These are phyloP conservation scores for Jaltomata sinuosa DNA, from an alignment of 257 asterid species.

Conservation along the genomic window DNA sequence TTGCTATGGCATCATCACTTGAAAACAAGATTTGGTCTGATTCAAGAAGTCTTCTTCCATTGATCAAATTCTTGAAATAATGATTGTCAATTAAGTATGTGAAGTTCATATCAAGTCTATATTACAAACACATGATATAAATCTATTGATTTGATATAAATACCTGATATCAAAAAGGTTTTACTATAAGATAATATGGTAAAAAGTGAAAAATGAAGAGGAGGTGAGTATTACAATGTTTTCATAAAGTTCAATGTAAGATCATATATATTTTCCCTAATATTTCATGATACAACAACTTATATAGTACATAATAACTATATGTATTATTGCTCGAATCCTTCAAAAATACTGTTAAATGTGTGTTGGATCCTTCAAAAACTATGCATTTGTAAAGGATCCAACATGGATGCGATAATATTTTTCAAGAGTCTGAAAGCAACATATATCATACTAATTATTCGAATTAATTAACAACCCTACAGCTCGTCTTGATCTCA, in stretches of 20 bases:
- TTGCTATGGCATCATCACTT: too few species aligned
- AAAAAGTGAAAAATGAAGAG: not conserved
- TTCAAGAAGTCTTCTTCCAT: too few species aligned
- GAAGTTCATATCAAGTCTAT: too few species aligned
- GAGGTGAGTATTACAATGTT: not conserved
- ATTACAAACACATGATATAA: too few species aligned
- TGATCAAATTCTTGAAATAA: too few species aligned
- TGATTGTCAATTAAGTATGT: too few species aligned
- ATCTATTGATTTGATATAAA: too few species aligned
- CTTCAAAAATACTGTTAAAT: not conserved
- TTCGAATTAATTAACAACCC: constrained; percentile 25
- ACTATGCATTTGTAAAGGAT: not conserved
- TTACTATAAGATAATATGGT: not conserved
- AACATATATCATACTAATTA: not conserved
- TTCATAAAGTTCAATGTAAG: not conserved
- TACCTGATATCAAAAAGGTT: too few species aligned
- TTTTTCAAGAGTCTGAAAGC: not conserved
- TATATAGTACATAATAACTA: not conserved
- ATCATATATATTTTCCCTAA: not conserved
- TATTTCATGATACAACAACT: not conserved
- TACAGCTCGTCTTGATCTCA: constrained; percentile 52
- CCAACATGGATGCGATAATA: not conserved
- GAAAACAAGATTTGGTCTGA: too few species aligned
- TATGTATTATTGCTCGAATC: not conserved
- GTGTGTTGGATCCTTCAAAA: not conserved